Evolutionary conservation across 345 rosid species (phyloP), one percentile per base, ranked within the genome.

Genomic region (Gossypium thurberi): DNA sequence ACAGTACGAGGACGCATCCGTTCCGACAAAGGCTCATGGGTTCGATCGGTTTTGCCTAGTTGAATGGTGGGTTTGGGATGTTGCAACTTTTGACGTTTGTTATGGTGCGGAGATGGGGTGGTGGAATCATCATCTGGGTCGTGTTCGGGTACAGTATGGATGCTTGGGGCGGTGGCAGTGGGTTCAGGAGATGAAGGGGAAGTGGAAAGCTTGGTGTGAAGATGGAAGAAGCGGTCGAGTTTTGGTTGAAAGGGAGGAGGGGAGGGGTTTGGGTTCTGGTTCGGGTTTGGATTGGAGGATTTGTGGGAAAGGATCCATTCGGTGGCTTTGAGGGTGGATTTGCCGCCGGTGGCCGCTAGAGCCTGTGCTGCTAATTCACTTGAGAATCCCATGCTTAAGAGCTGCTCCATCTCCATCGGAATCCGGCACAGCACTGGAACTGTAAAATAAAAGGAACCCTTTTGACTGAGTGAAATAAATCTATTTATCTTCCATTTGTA

Each of bases 1-100:
- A 92, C 55, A 20, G 82, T 80, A 59, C 76, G 86, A 6, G 96
- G 97, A 47, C 96, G 91, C 97, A 92, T 89, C 57, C 98, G 89
- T 73, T 89, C 96, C 13, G 98, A 73, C 17, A 92, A 63, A 51
- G 92, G 98, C 76, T 76, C 76, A 37, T 81, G 83, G 62, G 60
- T 18, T 17, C 43, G 55, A 25, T 1, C n/a, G 12, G 46, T 52
- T 6, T 33, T 50, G 18, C 56, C 59, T 0, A 4, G 67, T 23
- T 18, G 66, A 57, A 6, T 1, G 0, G 23, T 21, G 12, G 74
- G 18, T 25, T 71, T 43, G 56, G 74, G 65, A 12, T 52, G 23
- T 7, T 25, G 48, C 6, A 62, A 51, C 53, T 79, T 85, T 52
- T 50, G 81, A 10, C 90, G 87, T 78, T 87, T 87, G 40, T 44